These are phyloP conservation scores for Septoria petroselini DNA, from an alignment of 2,329 filamentous ascomycete species.

Conservation along the genomic window DNA sequence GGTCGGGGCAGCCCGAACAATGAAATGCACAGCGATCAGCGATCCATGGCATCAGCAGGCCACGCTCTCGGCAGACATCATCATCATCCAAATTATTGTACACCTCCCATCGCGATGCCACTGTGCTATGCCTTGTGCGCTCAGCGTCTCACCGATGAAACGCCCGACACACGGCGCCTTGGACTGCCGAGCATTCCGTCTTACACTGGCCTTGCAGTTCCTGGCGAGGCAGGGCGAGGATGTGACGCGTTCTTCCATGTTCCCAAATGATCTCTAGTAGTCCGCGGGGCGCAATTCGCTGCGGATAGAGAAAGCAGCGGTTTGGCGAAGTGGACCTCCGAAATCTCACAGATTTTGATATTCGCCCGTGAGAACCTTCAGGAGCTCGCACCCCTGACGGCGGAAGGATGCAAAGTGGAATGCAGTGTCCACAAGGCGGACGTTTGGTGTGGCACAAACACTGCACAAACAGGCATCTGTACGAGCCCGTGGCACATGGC, in stretches of 20 bases:
- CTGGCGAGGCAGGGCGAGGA: neutral
- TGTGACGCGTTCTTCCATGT: neutral
- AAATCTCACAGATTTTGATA: neutral
- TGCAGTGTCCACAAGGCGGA: no score
- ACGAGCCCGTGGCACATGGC: slow-evolving; percentile 1
- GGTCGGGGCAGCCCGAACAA: no score
- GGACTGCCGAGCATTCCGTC: neutral
- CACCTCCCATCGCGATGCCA: no score
- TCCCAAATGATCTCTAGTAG: neutral
- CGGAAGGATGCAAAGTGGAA: neutral
- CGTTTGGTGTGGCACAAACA: neutral
- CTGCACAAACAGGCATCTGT: slow-evolving; percentile 7
- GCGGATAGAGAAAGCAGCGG: no score
- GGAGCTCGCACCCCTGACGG: neutral
- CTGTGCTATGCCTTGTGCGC: neutral
- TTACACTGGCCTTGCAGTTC: neutral
- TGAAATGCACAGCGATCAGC: no score
- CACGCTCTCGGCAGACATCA: no score
- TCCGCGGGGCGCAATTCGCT: no score
- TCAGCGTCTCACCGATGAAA: no score
- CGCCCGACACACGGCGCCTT: no score
- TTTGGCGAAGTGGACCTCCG: no score
- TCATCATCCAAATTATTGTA: no score
- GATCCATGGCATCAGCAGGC: no score
- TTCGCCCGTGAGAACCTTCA: neutral